phyloP scores from a whole-genome alignment of 345 rosid species.

The Cardamine chenopodiifolia region DNA sequence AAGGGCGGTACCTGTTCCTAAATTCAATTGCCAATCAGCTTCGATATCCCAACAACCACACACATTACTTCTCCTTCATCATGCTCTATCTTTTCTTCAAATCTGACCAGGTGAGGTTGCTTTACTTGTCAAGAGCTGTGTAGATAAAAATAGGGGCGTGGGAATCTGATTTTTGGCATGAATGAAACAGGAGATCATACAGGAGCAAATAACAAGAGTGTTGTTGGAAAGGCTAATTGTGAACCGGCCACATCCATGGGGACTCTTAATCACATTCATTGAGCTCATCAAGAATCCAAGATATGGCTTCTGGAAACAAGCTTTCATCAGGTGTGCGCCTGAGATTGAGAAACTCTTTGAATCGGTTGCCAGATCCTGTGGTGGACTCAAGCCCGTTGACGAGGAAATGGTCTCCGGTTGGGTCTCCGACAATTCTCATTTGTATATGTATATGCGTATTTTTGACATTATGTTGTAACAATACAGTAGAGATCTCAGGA shows the following conservation, averaged over 20 bases:
- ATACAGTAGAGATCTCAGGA: slow-evolving; percentile 5
- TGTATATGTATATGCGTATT: background rate
- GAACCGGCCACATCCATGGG: slow-evolving; percentile 98
- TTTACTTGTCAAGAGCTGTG: background rate
- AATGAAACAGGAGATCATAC: slow-evolving; percentile 74
- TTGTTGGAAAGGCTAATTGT: slow-evolving; percentile 93
- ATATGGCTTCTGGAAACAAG: slow-evolving; percentile 80
- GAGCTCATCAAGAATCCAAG: slow-evolving; percentile 97
- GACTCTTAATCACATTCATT: slow-evolving; percentile 94
- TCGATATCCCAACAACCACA: slow-evolving; percentile 97
- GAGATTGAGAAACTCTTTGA: slow-evolving; percentile 91
- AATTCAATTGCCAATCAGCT: slow-evolving; percentile 96
- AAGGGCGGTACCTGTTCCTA: slow-evolving; percentile 94
- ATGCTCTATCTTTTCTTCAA: slow-evolving; percentile 79
- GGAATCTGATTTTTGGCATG: background rate
- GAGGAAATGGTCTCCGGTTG: slow-evolving; percentile 77
- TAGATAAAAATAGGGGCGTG: background rate
- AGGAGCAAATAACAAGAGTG: slow-evolving; percentile 98
- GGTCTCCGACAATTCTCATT: slow-evolving; percentile 61
- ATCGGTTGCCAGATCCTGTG: slow-evolving; percentile 81
- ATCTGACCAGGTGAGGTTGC: slow-evolving; percentile 69
- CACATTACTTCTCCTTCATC: slow-evolving; percentile 94
- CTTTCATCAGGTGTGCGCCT: slow-evolving; percentile 80
- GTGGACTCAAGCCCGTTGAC: slow-evolving; percentile 70
- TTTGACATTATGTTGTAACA: slow-evolving; percentile 26